Evolutionary conservation across 2,329 filamentous ascomycete genomes (phyloP).

Genomic region (Aspergillus vadensis): DNA sequence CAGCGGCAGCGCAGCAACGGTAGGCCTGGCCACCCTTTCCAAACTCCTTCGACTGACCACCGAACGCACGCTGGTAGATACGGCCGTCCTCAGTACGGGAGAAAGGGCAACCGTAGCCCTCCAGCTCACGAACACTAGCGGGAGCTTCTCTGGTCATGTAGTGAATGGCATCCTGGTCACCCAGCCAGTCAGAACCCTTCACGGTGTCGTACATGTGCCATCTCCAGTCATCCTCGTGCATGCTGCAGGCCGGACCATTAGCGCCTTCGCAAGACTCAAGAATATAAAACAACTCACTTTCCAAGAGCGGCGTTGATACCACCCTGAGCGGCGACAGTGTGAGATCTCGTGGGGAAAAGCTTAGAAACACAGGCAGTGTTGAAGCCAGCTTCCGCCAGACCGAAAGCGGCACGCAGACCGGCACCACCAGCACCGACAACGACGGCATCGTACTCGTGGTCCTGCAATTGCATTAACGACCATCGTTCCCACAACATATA

Average conservation of each 20-base stretch:
- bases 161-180: slow-evolving; percentile 96
- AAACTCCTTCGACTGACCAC: slow-evolving; percentile 92
- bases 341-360: slow-evolving; percentile 64
- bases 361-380: slow-evolving; percentile 68
- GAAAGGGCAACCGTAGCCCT: slow-evolving; percentile 97
- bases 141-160: slow-evolving; percentile 98
- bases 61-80: slow-evolving; percentile 98
- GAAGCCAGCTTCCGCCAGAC: slow-evolving; percentile 64
- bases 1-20: slow-evolving; percentile 92
- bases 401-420: slow-evolving; percentile 64
- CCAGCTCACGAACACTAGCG: slow-evolving; percentile 86
- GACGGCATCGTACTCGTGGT: slow-evolving; percentile 98
- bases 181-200: slow-evolving; percentile 96
- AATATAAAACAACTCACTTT: slow-evolving; percentile 36
- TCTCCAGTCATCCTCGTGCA: slow-evolving; percentile 98
- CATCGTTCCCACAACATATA: not conserved
- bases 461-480: slow-evolving; percentile 53
- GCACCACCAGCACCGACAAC: slow-evolving; percentile 71
- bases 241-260: slow-evolving; percentile 58
- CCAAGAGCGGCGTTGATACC: slow-evolving; percentile 57
- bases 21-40: slow-evolving; percentile 98
- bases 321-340: slow-evolving; percentile 68
- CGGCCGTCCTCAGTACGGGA: slow-evolving; percentile 88
- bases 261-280: slow-evolving; percentile 12
- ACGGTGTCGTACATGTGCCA: slow-evolving; percentile 99